Conservation (phyloP, 2,329 filamentous ascomycete species). For the Emericellopsis atlantica region DNA sequence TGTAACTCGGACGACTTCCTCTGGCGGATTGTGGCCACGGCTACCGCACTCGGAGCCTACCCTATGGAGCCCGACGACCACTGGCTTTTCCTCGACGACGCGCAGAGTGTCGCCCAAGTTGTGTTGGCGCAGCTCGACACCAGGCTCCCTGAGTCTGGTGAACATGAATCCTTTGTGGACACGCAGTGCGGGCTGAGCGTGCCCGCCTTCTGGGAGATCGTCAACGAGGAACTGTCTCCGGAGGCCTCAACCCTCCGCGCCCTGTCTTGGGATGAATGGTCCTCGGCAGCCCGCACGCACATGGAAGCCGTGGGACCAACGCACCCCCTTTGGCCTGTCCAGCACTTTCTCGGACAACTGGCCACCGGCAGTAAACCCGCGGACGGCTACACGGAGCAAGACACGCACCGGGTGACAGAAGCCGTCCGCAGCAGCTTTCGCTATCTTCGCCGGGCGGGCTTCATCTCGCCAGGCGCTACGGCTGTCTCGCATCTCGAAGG, state of each 20-base stretch:
- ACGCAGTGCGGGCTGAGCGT: too few species aligned
- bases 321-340: conserved; percentile 12
- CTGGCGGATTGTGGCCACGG: conserved; percentile 7
- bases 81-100: conserved; percentile 8
- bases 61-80: conserved; percentile 4
- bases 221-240: conserved; percentile 4
- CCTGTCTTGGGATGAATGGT: conserved; percentile 6
- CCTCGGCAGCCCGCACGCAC: conserved; percentile 1
- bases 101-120: conserved; percentile 4
- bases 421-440: too few species aligned
- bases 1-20: conserved; percentile 11
- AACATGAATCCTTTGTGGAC: too few species aligned
- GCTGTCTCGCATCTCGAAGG: too few species aligned
- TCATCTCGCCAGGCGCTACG: too few species aligned
- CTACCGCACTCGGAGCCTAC: conserved; percentile 4
- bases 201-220: conserved; percentile 7
- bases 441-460: too few species aligned
- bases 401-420: too few species aligned
- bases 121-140: conserved; percentile 1
- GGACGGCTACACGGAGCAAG: too few species aligned
- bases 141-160: too few species aligned
- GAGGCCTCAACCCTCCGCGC: conserved; percentile 4
- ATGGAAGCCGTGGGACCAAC: conserved; percentile 5
- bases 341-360: conserved; percentile 7
- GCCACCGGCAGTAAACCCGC: too few species aligned